These are phyloP conservation scores for Gracilariopsis chorda DNA, from an alignment of 23 red algal species.

Conservation along the genomic window DNA sequence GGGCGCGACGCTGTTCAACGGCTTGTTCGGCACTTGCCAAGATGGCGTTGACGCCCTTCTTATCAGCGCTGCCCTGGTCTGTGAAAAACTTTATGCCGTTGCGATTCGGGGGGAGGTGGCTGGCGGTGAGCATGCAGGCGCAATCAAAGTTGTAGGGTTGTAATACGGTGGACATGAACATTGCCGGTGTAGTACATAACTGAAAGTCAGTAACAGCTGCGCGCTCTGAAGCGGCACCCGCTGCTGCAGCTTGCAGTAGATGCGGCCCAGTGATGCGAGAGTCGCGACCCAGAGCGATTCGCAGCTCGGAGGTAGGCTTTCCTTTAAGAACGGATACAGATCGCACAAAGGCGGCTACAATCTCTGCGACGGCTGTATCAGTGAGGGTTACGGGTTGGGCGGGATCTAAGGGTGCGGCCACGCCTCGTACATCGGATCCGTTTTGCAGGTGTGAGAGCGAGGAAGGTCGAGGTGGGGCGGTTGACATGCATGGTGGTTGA, in stretches of 20 bases:
- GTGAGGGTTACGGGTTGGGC: slow-evolving; percentile 66
- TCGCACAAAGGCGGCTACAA: slow-evolving; percentile 68
- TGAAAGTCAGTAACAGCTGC: slow-evolving; percentile 54
- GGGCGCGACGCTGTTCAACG: background rate
- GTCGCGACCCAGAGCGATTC: slow-evolving; percentile 63
- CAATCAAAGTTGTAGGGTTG: slow-evolving; percentile 12
- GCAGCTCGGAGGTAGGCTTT: background rate
- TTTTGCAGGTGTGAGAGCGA: slow-evolving; percentile 71
- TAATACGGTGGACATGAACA: slow-evolving; percentile 93
- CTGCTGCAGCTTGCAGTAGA: slow-evolving; percentile 36
- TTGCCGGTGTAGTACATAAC: slow-evolving; percentile 86
- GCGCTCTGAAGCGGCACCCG: slow-evolving; percentile 41
- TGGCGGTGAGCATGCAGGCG: slow-evolving; percentile 87
- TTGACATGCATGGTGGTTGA: background rate
- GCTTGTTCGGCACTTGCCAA: slow-evolving; percentile 26
- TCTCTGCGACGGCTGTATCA: slow-evolving; percentile 18
- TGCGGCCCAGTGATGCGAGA: slow-evolving; percentile 65
- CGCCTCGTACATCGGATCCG: slow-evolving; percentile 88
- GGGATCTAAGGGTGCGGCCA: slow-evolving; percentile 28
- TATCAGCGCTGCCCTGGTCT: slow-evolving; percentile 52
- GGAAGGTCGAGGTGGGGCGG: background rate
- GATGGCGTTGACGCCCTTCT: slow-evolving; percentile 48
- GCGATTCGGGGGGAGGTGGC: slow-evolving; percentile 79
- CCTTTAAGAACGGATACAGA: background rate
- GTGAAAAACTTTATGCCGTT: slow-evolving; percentile 98